Conservation (phyloP, 495 filamentous ascomycete species). For the Tuber magnatum region DNA sequence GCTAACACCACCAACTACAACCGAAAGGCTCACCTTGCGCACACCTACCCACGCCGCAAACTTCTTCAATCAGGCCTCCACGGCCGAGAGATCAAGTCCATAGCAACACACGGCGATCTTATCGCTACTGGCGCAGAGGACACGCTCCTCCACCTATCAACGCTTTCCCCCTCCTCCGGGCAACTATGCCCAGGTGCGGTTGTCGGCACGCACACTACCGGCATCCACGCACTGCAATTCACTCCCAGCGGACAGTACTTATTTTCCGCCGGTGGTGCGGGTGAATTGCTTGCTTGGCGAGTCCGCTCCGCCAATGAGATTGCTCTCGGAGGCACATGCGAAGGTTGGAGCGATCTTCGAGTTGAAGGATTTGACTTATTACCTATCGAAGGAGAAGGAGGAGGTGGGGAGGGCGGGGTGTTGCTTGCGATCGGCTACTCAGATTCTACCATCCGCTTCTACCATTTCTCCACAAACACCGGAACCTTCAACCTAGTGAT, state of each 20-base stretch:
- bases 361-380: slow-evolving; percentile 65
- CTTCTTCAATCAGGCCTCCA: slow-evolving; percentile 64
- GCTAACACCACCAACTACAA: neutral
- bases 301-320: slow-evolving; percentile 48
- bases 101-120: slow-evolving; percentile 51
- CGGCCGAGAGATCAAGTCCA: slow-evolving; percentile 78
- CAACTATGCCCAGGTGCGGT: slow-evolving; percentile 17
- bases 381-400: slow-evolving; percentile 45
- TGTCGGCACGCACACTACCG: slow-evolving; percentile 60
- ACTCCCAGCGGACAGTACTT: slow-evolving; percentile 57
- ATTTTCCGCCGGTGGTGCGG: slow-evolving; percentile 75
- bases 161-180: slow-evolving; percentile 25
- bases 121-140: slow-evolving; percentile 87
- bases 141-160: slow-evolving; percentile 69
- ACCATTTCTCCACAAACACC: slow-evolving; percentile 49
- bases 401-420: slow-evolving; percentile 46
- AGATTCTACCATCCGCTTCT: slow-evolving; percentile 66
- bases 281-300: slow-evolving; percentile 84
- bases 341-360: slow-evolving; percentile 61
- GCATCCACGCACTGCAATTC: slow-evolving; percentile 77
- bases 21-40: slow-evolving; percentile 18
- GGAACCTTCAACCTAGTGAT: slow-evolving; percentile 52
- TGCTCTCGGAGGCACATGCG: slow-evolving; percentile 46
- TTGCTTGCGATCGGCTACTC: slow-evolving; percentile 54
- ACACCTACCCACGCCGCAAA: slow-evolving; percentile 40